Conservation (phyloP, 2,329 filamentous ascomycete species). For the Penicillium brasilianum region DNA sequence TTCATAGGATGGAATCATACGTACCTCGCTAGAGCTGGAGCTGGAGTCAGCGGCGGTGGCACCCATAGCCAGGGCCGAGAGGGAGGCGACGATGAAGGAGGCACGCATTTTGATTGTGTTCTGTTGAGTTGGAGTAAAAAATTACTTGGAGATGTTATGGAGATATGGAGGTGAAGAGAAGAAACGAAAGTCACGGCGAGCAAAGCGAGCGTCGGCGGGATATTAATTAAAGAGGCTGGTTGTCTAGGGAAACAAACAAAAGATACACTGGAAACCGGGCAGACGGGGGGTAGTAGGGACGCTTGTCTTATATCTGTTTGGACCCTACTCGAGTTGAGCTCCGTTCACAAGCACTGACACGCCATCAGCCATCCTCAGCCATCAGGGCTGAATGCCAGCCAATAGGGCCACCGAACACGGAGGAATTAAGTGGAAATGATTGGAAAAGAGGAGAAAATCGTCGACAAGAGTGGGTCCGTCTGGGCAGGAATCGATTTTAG, state of each 20-base stretch:
- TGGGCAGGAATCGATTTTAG: conserved; percentile 13
- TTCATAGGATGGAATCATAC: neutral
- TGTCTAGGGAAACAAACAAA: conserved; percentile 8
- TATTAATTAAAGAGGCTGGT: conserved; percentile 4
- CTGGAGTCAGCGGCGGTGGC: conserved; percentile 23
- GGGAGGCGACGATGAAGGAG: conserved; percentile 50
- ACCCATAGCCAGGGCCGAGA: conserved; percentile 50
- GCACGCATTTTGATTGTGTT: conserved; percentile 51
- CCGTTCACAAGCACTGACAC: conserved; percentile 1
- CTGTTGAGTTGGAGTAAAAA: conserved; percentile 20
- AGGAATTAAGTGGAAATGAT: conserved; percentile 1
- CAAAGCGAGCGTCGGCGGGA: conserved; percentile 7
- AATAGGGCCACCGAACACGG: neutral
- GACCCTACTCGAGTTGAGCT: neutral
- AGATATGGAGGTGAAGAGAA: conserved; percentile 6
- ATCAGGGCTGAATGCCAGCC: neutral
- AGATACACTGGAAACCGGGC: neutral
- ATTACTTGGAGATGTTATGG: conserved; percentile 3
- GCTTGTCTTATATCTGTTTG: conserved; percentile 8
- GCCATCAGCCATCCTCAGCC: neutral
- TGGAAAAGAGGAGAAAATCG: conserved; percentile 8
- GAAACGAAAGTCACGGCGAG: conserved; percentile 7
- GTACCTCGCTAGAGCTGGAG: conserved; percentile 25
- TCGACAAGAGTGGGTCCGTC: neutral
- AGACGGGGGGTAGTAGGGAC: neutral